Evolutionary conservation across 2,329 filamentous ascomycete genomes (phyloP).

Genomic region (Trichoderma lentiforme): DNA sequence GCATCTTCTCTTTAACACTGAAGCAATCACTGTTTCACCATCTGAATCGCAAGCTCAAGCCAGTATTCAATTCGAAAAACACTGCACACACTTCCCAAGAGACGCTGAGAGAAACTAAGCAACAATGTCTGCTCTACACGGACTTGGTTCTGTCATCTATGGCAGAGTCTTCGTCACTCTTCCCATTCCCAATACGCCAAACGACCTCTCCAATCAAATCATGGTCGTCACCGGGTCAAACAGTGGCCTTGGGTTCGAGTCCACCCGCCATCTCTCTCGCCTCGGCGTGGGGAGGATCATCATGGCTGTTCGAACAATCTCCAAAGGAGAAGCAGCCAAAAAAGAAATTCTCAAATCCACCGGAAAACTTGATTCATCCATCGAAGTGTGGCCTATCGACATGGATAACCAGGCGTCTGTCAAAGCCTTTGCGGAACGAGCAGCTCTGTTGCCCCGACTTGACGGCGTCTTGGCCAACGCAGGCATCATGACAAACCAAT

Average conservation of each 20-base stretch:
- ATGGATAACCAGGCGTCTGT: constrained; percentile 17
- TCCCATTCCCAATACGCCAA: neutral
- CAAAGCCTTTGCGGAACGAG: constrained; percentile 12
- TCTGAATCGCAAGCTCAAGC: neutral
- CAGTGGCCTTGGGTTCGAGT: constrained; percentile 36
- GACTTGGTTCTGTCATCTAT: neutral
- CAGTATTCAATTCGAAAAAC: neutral
- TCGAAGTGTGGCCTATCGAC: constrained; percentile 21
- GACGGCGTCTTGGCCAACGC: constrained; percentile 18
- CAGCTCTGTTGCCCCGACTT: constrained; percentile 3
- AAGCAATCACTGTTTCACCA: neutral
- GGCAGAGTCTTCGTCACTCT: neutral
- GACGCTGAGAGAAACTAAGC: accelerated
- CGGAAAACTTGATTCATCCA: constrained; percentile 9
- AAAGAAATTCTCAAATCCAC: constrained; percentile 28
- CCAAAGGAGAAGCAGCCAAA: constrained; percentile 39
- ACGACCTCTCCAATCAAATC: constrained; percentile 1
- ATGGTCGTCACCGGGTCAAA: constrained; percentile 42
- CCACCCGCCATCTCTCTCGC: constrained; percentile 36
- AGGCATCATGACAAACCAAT: neutral
- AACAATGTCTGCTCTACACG: neutral
- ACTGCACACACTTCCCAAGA: neutral
- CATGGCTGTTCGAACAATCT: constrained; percentile 34
- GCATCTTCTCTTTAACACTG: neutral
- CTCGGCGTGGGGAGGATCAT: constrained; percentile 38